Evolutionary conservation across 2,329 filamentous ascomycete genomes (phyloP), one percentile per base, ranked within the genome.

Genomic region (Fusarium zealandicum): DNA sequence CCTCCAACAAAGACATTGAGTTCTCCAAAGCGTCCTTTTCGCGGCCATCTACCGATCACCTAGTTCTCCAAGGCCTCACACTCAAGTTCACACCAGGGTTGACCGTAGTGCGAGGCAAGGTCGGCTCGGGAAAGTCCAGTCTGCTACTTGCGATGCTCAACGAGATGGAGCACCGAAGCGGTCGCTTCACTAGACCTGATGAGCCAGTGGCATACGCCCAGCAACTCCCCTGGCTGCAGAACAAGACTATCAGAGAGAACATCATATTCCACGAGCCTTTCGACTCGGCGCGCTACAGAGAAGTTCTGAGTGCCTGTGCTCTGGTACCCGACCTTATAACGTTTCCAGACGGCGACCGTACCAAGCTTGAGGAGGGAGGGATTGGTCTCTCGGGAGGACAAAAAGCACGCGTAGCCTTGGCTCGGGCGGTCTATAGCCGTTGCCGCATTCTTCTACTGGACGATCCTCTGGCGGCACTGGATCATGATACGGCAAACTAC

Each of bases 11-110:
- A 9, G 75, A 80, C 13, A 76, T 88, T 16, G 72, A 81, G 33
- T 77, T 96, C 39, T 75, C 80, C 3, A 74, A 84, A 22, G 90
- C 90, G 5, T 87, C 86, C 0, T 96, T 96, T 69, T 83, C 88
- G 0, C 96, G 92, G 88, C 91, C 92, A 1, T 90, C 90, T 0
- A 83, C 83, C 1, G 70, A 79, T 2, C 78, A 80, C 7, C 76
- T 81, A 4, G 78, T 85, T 1, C 72, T 88, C 7, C 70, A 73
- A 6, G 67, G 78, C 13, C 69, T 85, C 11, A 73, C 75, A 11
- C 61, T 85, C 9, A 69, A 66, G 2, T 83, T 85, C 42, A 66
- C 71, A 9, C 69, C 75, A 0, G 83, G 83, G 0, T 72, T 88
- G 5, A 84, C 79, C 0, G 73, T 86, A 0, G 71, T 87, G 2